Percentiles rank a stretch among this genome's conserved stretches.
Conservation (phyloP, 2,329 filamentous ascomycete species). For the Penicillium sp. region DNA sequence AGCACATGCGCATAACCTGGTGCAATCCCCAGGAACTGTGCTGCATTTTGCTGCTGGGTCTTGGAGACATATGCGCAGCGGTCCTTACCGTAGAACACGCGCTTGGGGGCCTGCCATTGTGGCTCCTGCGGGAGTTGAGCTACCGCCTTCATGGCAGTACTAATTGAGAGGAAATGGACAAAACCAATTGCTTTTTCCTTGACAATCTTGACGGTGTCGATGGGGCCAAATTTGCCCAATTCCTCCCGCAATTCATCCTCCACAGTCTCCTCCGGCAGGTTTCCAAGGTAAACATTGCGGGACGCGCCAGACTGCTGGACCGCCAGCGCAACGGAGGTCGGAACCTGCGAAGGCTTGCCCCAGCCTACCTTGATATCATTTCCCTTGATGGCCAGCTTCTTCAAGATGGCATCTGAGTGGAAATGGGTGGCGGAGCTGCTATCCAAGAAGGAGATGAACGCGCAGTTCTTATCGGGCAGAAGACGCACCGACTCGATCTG, state of each 20-base stretch:
- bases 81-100: constrained; percentile 98
- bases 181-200: constrained; percentile 98
- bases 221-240: constrained; percentile 90
- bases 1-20: constrained; percentile 95
- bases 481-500: constrained; percentile 99
- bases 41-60: constrained; percentile 98
- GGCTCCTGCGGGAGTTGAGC: constrained; percentile 92
- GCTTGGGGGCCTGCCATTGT: constrained; percentile 89
- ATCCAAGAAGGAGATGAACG: constrained; percentile 98
- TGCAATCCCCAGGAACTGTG: constrained; percentile 95
- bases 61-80: constrained; percentile 98
- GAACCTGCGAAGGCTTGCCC: constrained; percentile 98
- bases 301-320: constrained; percentile 97
- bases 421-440: constrained; percentile 98
- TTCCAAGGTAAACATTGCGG: constrained; percentile 94
- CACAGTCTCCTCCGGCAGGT: constrained; percentile 81
- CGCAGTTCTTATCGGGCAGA: constrained; percentile 98
- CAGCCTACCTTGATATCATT: constrained; percentile 99
- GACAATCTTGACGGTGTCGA: constrained; percentile 97
- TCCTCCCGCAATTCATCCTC: constrained; percentile 95
- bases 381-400: constrained; percentile 97
- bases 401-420: constrained; percentile 98
- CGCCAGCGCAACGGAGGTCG: constrained; percentile 93
- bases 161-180: constrained; percentile 94
- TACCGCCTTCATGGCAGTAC: constrained; percentile 97